Conservation (phyloP, 116 monocot species). For the Thalassia testudinum region DNA sequence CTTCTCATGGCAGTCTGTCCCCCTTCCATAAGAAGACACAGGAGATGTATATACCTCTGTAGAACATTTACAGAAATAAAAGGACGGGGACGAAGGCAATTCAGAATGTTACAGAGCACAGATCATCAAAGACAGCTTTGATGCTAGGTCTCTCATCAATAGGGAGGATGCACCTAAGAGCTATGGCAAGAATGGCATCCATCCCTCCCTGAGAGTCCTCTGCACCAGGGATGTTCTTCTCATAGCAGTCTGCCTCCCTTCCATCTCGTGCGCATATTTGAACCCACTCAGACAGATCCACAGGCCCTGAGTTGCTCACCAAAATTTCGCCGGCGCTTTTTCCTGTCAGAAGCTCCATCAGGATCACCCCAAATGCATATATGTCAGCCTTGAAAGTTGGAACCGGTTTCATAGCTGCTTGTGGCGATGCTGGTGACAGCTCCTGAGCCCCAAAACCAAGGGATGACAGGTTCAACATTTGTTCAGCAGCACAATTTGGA, state of each 20-base stretch:
- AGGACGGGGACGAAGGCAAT: too few species aligned
- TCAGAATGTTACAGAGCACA: constrained; percentile 21
- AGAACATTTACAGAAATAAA: too few species aligned
- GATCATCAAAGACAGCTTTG: constrained; percentile 52
- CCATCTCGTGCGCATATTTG: constrained; percentile 69
- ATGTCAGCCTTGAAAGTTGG: constrained; percentile 79
- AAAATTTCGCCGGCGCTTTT: constrained; percentile 87
- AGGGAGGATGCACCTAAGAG: constrained; percentile 80
- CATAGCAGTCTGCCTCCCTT: constrained; percentile 67
- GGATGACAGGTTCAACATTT: constrained; percentile 69
- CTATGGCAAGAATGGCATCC: constrained; percentile 59
- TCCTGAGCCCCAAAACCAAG: constrained; percentile 84
- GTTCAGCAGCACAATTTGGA: constrained; percentile 43
- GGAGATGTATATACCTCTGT: too few species aligned
- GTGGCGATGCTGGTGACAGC: constrained; percentile 18
- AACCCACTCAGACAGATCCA: constrained; percentile 90
- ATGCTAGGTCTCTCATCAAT: constrained; percentile 88
- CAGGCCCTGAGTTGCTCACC: constrained; percentile 75
- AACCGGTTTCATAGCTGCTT: constrained; percentile 18
- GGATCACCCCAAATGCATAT: constrained; percentile 73
- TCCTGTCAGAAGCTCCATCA: constrained; percentile 76
- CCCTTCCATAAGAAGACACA: constrained; percentile 25
- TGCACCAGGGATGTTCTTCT: constrained; percentile 56
- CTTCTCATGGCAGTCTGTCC: constrained; percentile 66
- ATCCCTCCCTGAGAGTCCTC: constrained; percentile 61